Conservation (phyloP, 148 eudicot species). For the Chenopodium album region DNA sequence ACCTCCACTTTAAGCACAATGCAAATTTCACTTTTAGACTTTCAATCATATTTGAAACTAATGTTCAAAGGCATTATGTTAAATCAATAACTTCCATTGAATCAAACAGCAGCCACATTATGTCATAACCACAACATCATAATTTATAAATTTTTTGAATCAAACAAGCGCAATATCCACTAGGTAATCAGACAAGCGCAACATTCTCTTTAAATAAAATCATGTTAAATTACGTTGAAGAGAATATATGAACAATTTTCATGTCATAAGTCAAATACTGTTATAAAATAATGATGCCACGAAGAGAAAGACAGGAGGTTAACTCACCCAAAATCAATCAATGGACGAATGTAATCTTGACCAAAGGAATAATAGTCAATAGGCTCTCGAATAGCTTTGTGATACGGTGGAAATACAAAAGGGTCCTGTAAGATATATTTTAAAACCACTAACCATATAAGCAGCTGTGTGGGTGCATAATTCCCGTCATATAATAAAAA, state of each 20-base stretch:
- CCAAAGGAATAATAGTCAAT: conserved; percentile 84
- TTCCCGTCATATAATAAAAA: not conserved
- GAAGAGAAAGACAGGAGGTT: conserved; percentile 4
- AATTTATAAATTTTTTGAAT: not conserved
- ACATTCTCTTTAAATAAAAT: not conserved
- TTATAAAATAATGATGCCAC: not conserved
- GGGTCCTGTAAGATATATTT: conserved; percentile 67
- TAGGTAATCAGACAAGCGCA: too few relatives aligned
- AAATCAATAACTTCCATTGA: not conserved
- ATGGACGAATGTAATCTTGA: conserved; percentile 74
- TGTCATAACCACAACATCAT: not conserved
- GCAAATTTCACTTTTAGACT: not conserved
- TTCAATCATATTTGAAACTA: not conserved
- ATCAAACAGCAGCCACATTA: not conserved
- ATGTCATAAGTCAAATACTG: not conserved
- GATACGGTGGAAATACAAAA: conserved; percentile 70
- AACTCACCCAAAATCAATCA: conserved; percentile 88
- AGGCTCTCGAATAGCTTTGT: conserved; percentile 87
- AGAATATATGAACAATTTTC: not conserved
- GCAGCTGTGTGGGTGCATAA: conserved; percentile 22
- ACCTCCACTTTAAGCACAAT: not conserved
- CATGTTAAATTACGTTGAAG: not conserved
- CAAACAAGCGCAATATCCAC: not conserved
- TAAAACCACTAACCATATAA: conserved; percentile 17
- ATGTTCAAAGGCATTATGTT: not conserved